Percentiles rank a stretch among this genome's conserved stretches.
Conservation (phyloP, 2,329 filamentous ascomycete genomes). For the Macrophomina phaseolina region DNA sequence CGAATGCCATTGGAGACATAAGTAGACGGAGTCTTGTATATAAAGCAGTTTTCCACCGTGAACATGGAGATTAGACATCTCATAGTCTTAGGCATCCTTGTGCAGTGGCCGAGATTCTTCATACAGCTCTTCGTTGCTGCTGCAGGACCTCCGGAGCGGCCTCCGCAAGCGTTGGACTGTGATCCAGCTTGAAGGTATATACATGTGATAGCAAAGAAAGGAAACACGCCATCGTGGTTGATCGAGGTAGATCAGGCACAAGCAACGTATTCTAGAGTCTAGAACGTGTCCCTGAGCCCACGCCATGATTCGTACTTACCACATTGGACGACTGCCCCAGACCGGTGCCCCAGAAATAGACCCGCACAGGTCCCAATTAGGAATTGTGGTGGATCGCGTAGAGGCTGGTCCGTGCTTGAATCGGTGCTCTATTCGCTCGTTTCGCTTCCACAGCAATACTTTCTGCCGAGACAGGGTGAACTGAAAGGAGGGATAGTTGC, state of each 20-base stretch:
- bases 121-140: too few species aligned
- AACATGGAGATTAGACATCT: too few species aligned
- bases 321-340: slow-evolving; percentile 1
- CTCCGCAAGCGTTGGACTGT: too few species aligned
- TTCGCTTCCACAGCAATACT: slow-evolving; percentile 3
- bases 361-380: slow-evolving; percentile 4
- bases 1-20: too few species aligned
- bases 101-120: too few species aligned
- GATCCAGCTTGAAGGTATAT: not conserved
- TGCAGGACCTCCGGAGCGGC: too few species aligned
- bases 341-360: slow-evolving; percentile 10
- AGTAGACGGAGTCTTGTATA: too few species aligned
- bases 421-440: slow-evolving; percentile 3
- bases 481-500: not conserved
- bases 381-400: slow-evolving; percentile 6
- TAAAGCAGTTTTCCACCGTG: too few species aligned
- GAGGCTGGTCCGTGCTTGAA: not conserved
- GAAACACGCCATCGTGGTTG: not conserved
- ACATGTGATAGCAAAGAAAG: not conserved
- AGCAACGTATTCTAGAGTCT: not conserved
- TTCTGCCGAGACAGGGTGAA: not conserved
- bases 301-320: slow-evolving; percentile 1
- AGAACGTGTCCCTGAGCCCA: not conserved
- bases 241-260: not conserved
- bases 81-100: too few species aligned